phyloP scores from a whole-genome alignment of 2,329 filamentous ascomycete species.

The Trichoderma sp. region DNA sequence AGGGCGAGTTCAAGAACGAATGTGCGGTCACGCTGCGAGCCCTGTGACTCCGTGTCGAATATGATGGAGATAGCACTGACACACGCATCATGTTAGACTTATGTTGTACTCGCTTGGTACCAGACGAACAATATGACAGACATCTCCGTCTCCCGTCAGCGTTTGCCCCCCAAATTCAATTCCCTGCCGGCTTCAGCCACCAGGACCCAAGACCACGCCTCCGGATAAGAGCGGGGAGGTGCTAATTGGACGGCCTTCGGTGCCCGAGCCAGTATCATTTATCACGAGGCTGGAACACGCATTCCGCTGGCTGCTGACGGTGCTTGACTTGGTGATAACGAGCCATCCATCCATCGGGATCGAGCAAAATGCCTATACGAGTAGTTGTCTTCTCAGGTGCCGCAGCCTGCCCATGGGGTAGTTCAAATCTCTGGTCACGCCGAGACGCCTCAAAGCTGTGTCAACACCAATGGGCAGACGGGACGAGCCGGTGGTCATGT shows the following conservation, averaged over 20 bases:
- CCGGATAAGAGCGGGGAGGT: slow-evolving; percentile 8
- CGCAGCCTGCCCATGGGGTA: background rate
- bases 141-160: background rate
- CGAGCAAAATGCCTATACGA: background rate
- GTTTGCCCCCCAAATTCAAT: background rate
- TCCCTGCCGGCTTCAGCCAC: background rate
- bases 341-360: background rate
- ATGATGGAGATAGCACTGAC: slow-evolving; percentile 1
- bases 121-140: background rate
- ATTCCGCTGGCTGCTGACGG: background rate
- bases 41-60: background rate
- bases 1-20: background rate
- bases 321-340: background rate
- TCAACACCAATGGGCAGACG: background rate
- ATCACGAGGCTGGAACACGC: slow-evolving; percentile 9
- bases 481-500: slow-evolving; percentile 8
- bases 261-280: background rate
- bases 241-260: background rate
- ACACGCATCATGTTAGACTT: background rate
- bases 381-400: background rate
- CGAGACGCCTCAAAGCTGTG: background rate
- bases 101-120: background rate
- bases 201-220: slow-evolving; percentile 9
- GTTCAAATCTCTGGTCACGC: background rate
- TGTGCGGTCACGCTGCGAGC: background rate